Base-by-base conservation (phyloP, 495 filamentous ascomycete species). In the Oidiodendron maius region DNA sequence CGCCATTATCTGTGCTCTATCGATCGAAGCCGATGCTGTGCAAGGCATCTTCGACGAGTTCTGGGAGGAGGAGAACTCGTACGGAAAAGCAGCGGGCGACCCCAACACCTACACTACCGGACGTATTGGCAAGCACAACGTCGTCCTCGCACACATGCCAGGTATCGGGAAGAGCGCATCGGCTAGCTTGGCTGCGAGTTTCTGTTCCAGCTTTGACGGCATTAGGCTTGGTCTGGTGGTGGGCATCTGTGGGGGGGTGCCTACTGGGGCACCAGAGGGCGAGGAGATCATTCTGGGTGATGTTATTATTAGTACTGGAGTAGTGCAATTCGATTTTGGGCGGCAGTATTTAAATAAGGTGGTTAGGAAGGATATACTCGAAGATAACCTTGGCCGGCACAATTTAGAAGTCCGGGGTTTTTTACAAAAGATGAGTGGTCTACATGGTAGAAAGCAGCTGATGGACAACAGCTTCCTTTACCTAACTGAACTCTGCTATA, bases 181-280 rank as follows among this genome's bases (percentile, higher is more conserved):
- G 13, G 61, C 63, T n/a, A 51, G 34, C 6, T 56, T 65, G 2
- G 64, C 64, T 2, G 44, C 41, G 15, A 40, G 55, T 3, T 61
- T 71, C 59, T 32, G 24, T 13, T 26, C 41, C 13, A 71, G 56
- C 40, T 74, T 72, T 50, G 55, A 48, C 16, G 48, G 62, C 15
- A 58, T 74, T 42, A 58, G 44, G 43, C 57, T 67, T 18, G 61
- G 64, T 6, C 53, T 74, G 0, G 60, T 72, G 54, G 66, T 74
- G 1, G 69, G 71, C 2, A 71, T 74, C 38, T 65, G 71, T n/a
- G 70, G 71, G 18, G 71, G 68, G 1, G 57, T 71, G n/a, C 66
- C 69, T 12, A 12, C 3, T 37, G 8, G 2, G 16, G 24, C 8
- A 18, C 40, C 35, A 23, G 40, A 23, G 6, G 30, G 28, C 8